Percentiles rank a stretch among this genome's conserved stretches.
phyloP scores from a whole-genome alignment of 441 rosid species.

The Syzygium malaccense region DNA sequence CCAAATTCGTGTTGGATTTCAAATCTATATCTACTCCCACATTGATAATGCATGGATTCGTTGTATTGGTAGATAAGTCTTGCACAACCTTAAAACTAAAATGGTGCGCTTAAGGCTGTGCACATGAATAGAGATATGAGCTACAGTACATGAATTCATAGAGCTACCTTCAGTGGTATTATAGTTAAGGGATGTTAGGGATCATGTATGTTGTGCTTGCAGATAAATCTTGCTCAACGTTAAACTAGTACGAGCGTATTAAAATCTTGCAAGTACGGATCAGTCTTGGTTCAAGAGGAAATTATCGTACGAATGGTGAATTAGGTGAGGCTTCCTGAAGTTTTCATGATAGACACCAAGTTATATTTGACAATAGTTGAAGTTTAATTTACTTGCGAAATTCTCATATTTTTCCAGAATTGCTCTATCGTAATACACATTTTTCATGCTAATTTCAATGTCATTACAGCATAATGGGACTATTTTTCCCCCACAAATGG shows the following conservation, averaged over 20 bases:
- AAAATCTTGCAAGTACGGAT: background rate
- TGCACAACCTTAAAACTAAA: background rate
- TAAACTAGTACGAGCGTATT: background rate
- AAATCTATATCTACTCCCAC: too few species aligned
- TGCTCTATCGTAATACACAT: background rate
- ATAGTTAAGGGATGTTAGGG: background rate
- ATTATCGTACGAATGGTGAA: background rate
- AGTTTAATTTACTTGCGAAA: background rate
- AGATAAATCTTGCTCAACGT: background rate
- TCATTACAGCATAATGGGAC: background rate
- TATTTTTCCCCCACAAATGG: background rate
- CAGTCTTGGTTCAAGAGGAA: background rate
- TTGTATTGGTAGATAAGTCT: background rate
- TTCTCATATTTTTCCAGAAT: background rate
- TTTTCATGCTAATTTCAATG: background rate
- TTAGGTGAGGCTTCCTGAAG: background rate
- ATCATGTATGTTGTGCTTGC: background rate
- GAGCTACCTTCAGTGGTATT: background rate
- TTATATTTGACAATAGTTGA: background rate
- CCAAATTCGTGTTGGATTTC: background rate
- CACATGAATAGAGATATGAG: background rate
- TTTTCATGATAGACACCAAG: background rate
- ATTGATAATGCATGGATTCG: background rate
- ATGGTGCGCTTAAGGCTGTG: background rate
- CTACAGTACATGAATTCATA: background rate